phyloP scores from a whole-genome alignment of 1,284 basidiomycete species.

The Ustilago vetiveriae region DNA sequence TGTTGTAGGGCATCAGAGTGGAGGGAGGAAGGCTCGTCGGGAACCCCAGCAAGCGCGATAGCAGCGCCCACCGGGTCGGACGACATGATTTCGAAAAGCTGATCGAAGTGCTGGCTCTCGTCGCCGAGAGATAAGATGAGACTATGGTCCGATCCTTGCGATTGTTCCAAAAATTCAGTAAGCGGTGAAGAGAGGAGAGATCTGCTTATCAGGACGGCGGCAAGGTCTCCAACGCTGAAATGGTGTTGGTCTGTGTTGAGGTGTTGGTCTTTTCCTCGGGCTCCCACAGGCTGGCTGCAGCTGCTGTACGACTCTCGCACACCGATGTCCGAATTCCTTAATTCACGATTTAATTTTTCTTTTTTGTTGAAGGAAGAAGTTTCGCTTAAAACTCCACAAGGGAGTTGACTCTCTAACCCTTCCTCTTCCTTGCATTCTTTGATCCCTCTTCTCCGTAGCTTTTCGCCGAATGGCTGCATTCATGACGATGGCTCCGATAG shows the following conservation, averaged over 20 bases:
- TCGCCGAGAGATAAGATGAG: background rate
- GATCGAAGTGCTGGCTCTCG: background rate
- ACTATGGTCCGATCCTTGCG: no score
- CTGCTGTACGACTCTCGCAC: background rate
- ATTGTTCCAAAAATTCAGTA: background rate
- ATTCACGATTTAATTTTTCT: no score
- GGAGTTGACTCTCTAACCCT: background rate
- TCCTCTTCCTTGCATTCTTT: background rate
- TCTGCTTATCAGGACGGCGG: background rate
- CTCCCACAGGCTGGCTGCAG: no score
- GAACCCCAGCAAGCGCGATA: constrained; percentile 49
- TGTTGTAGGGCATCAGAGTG: constrained; percentile 30
- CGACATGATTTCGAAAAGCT: constrained; percentile 25
- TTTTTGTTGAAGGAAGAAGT: constrained; percentile 5
- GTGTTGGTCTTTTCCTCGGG: background rate
- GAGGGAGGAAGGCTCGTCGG: constrained; percentile 38
- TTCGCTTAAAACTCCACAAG: constrained; percentile 23
- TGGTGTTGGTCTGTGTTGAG: background rate
- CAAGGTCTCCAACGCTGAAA: background rate
- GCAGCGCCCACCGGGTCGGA: constrained; percentile 55
- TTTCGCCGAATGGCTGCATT: background rate
- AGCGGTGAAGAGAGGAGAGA: no score
- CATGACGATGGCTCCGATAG: constrained; percentile 17
- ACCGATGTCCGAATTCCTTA: constrained; percentile 27
- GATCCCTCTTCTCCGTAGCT: background rate